Conservation (phyloP, 495 filamentous ascomycete genomes). For the Pyrenopolyporus hunteri region DNA sequence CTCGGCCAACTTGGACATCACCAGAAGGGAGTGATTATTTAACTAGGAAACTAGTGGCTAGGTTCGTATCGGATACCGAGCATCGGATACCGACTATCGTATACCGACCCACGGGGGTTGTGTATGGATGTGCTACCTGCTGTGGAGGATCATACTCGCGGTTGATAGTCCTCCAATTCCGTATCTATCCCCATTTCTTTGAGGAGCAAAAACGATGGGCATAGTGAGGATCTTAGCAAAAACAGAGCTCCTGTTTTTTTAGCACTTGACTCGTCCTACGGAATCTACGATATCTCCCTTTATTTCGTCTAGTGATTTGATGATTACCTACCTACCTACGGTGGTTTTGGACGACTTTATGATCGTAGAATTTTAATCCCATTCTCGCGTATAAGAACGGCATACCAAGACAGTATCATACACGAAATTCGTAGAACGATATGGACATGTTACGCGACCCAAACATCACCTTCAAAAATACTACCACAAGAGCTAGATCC, state of each 20-base stretch:
- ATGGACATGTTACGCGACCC: too few species aligned
- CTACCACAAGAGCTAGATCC: too few species aligned
- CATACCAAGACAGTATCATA: too few species aligned
- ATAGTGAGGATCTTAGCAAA: constrained; percentile 26
- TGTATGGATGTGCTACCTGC: constrained; percentile 25
- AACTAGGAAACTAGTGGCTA: constrained; percentile 28
- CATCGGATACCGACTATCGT: too few species aligned
- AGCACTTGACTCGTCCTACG: constrained; percentile 31
- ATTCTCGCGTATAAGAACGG: too few species aligned
- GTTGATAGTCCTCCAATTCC: constrained; percentile 23
- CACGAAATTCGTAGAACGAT: too few species aligned
- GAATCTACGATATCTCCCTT: constrained; percentile 28
- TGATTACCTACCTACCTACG: not conserved
- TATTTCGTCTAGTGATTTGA: constrained; percentile 1
- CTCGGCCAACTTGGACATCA: constrained; percentile 31
- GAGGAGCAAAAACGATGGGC: constrained; percentile 26
- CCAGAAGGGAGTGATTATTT: constrained; percentile 18
- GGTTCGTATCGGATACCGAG: constrained; percentile 21
- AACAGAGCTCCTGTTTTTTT: constrained; percentile 23
- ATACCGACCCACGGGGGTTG: constrained; percentile 16
- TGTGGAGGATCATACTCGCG: constrained; percentile 22
- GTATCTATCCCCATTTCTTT: constrained; percentile 27
- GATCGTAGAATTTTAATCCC: too few species aligned
- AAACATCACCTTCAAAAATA: too few species aligned
- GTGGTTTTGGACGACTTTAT: too few species aligned